phyloP scores from a whole-genome alignment of 177 flowering plant genomes.

The Vitis hybrid region DNA sequence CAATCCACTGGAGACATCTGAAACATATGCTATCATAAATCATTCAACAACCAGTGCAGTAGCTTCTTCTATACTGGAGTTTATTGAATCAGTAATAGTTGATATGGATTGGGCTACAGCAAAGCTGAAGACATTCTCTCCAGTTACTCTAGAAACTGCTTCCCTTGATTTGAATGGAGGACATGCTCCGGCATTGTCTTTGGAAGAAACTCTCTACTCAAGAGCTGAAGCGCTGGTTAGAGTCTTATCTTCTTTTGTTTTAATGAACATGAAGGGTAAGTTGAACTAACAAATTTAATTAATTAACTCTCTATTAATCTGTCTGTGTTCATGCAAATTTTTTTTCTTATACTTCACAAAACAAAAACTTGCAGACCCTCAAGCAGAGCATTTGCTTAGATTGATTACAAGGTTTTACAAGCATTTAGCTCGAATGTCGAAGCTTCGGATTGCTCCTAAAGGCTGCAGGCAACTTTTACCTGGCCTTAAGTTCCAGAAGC shows the following conservation, averaged over 20 bases:
- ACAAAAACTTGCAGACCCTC: constrained; percentile 51
- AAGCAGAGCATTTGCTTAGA: constrained; percentile 67
- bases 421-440: constrained; percentile 70
- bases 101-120: constrained; percentile 63
- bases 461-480: constrained; percentile 70
- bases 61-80: constrained; percentile 47
- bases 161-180: constrained; percentile 28
- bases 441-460: constrained; percentile 69
- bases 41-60: constrained; percentile 46
- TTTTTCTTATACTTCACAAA: background rate
- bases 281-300: background rate
- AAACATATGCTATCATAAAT: constrained; percentile 53
- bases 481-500: constrained; percentile 62
- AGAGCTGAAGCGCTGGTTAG: constrained; percentile 66
- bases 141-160: constrained; percentile 28
- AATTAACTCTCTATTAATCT: background rate
- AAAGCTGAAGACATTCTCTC: constrained; percentile 43
- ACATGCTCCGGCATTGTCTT: constrained; percentile 27
- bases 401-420: constrained; percentile 69
- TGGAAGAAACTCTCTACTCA: constrained; percentile 61
- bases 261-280: constrained; percentile 74
- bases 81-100: constrained; percentile 42
- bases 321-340: background rate
- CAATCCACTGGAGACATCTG: constrained; percentile 41
- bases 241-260: constrained; percentile 59